Conservation (phyloP, 495 filamentous ascomycete genomes). For the Astrocystis sublimbata region DNA sequence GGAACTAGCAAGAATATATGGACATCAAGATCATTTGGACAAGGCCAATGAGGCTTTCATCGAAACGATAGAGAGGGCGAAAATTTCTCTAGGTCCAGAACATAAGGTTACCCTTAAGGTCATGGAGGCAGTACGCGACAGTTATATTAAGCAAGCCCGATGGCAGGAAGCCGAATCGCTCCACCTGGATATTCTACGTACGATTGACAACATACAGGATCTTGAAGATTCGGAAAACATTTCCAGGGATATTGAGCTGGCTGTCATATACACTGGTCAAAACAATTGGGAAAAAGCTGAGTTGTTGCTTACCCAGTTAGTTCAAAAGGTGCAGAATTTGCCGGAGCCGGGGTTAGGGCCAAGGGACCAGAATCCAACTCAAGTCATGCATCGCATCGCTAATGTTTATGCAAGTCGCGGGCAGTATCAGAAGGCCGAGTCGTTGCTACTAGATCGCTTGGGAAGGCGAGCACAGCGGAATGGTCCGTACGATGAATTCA, state of each 20-base stretch:
- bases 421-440: background rate
- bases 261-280: background rate
- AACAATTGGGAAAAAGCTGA: background rate
- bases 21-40: background rate
- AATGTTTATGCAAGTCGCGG: background rate
- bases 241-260: background rate
- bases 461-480: background rate
- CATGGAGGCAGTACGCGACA: background rate
- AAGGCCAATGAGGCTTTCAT: background rate
- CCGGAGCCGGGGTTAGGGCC: background rate
- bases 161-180: background rate
- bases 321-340: background rate
- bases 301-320: background rate
- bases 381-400: background rate
- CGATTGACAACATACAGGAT: background rate
- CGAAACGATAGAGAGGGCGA: background rate
- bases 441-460: background rate
- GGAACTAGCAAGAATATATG: background rate
- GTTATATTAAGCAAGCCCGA: background rate
- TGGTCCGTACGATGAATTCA: too few species aligned
- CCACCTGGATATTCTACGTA: background rate
- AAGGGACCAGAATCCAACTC: background rate
- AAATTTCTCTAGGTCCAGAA: background rate
- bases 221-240: background rate
- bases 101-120: background rate